A percentile compares a stretch with the other conserved stretches of the same genome.
These are phyloP conservation scores for Candida xyloterini DNA, from an alignment of 805 yeast species.

Conservation along the genomic window DNA sequence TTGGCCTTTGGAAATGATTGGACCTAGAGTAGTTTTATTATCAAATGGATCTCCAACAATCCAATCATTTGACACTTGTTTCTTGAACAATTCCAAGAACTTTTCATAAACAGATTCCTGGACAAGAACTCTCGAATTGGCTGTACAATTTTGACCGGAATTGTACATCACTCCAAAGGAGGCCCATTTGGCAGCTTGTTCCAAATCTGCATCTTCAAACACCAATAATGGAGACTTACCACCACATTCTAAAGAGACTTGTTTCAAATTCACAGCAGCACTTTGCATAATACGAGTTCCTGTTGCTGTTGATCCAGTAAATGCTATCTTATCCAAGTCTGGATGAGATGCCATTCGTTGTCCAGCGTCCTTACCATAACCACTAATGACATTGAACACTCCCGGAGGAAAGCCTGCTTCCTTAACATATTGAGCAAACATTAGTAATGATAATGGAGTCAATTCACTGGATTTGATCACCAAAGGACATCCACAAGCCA, in stretches of 20 bases:
- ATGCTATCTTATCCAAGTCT: slow-evolving; percentile 57
- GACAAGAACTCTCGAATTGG: slow-evolving; percentile 60
- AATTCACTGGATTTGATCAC: slow-evolving; percentile 73
- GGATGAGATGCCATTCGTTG: slow-evolving; percentile 59
- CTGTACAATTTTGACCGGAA: slow-evolving; percentile 68
- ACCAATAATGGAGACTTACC: slow-evolving; percentile 68
- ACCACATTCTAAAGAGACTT: slow-evolving; percentile 68
- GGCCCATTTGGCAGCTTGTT: slow-evolving; percentile 67
- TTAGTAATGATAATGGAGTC: slow-evolving; percentile 68
- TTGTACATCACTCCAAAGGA: slow-evolving; percentile 62
- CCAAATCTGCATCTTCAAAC: slow-evolving; percentile 61
- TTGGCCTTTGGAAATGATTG: slow-evolving; percentile 57
- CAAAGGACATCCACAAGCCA: slow-evolving; percentile 74
- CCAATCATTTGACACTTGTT: slow-evolving; percentile 48
- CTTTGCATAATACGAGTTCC: slow-evolving; percentile 62
- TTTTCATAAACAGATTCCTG: slow-evolving; percentile 56
- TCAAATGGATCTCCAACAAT: slow-evolving; percentile 55
- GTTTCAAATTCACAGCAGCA: slow-evolving; percentile 61
- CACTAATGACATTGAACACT: slow-evolving; percentile 68
- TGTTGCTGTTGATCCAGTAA: slow-evolving; percentile 65
- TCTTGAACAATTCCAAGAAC: slow-evolving; percentile 43
- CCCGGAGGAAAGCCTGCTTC: slow-evolving; percentile 78
- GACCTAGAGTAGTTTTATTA: slow-evolving; percentile 50
- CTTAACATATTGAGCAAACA: slow-evolving; percentile 53
- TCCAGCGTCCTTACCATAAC: slow-evolving; percentile 69